A percentile compares a stretch with the other conserved stretches of the same genome.
Conservation (phyloP, 371 early-diverging fungal species). For the Mortierella polycephala region DNA sequence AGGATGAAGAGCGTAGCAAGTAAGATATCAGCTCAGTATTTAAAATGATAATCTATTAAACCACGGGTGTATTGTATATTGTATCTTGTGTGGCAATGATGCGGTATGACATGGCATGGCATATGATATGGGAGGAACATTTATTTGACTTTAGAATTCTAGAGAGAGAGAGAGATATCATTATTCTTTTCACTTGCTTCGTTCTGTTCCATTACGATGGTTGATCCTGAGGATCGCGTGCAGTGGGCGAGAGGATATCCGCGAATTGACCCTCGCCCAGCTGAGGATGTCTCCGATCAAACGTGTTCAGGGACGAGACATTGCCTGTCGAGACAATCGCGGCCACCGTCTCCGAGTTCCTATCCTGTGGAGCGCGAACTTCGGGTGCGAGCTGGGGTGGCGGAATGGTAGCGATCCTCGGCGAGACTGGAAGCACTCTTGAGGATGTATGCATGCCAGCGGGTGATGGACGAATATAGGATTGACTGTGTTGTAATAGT, state of each 20-base stretch:
- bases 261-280: conserved; percentile 9
- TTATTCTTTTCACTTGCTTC: not conserved
- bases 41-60: not conserved
- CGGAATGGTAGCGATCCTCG: conserved; percentile 28
- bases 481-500: not conserved
- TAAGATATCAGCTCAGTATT: not conserved
- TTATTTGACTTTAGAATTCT: not conserved
- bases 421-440: conserved; percentile 6
- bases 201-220: not conserved
- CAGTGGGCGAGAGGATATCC: not conserved
- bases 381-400: not conserved
- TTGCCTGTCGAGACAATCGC: conserved; percentile 12
- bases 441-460: too few species aligned
- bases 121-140: too few species aligned
- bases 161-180: not conserved
- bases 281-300: conserved; percentile 36
- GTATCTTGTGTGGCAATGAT: not conserved
- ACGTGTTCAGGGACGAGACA: conserved; percentile 21
- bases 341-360: conserved; percentile 2
- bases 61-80: not conserved
- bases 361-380: conserved; percentile 25
- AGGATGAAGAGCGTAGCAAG: not conserved
- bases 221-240: conserved; percentile 15
- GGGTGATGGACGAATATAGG: conserved; percentile 5
- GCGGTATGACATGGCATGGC: too few species aligned